Evolutionary conservation across 345 rosid genomes (phyloP), one percentile per base, ranked within the genome.

Genomic region (Salix udensis): DNA sequence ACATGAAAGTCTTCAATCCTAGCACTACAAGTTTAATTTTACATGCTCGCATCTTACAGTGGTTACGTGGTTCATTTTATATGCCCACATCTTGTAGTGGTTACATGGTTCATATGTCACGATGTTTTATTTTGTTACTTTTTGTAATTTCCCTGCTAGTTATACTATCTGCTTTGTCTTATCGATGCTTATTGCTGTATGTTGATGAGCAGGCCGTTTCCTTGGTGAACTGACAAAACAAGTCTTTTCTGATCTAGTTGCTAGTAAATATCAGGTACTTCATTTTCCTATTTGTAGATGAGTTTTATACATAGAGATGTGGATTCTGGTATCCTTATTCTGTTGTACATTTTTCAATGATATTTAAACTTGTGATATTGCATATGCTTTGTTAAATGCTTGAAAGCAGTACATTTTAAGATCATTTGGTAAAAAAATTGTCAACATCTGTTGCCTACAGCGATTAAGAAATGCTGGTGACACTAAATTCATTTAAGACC

Each of bases 191-290:
- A 26, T 72, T 15, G 15, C 16, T 60, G 23, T 48, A 15, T 28
- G 24, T 16, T 60, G 71, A 21, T 76, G 61, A 36, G 68, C 86
- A 96, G 99, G 99, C 46, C 99, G 99, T 74, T 96, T 96, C 76
- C 97, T 96, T 53, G 99, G 79, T 80, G 98, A 94, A 90, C 80
- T 96, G 77, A 96, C 99, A 5, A 92, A 89, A 84, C 91, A 96
- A 85, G 99, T 96, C 11, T 90, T 96, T 82, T 79, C 88, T 42
- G 99, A 96, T 83, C 99, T 96, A 42, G 88, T 70, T 82, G 95
- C 99, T 50, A 94, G 99, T 81, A 96, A 96, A 92, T 96, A 91
- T 85, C 99, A 94, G 97, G 99, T 91, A 73, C 53, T 68, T 73
- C 70, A 40, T 71, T 73, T 19, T 71, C 65, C 66, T 70, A 23